These are phyloP conservation scores for Juncus effusus DNA, from an alignment of 176 grass and related monocot species.

Conservation along the genomic window DNA sequence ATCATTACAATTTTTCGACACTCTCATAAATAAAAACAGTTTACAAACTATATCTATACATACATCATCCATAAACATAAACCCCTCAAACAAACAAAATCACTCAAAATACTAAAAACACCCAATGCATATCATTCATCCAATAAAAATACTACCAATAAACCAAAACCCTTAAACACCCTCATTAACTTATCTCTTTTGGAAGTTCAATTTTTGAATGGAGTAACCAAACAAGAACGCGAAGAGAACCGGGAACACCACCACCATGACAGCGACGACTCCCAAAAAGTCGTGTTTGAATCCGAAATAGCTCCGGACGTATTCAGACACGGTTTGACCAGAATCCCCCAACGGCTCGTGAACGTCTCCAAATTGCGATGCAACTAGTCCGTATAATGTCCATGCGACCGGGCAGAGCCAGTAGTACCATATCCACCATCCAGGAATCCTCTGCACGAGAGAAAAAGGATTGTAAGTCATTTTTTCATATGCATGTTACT, in stretches of 20 bases:
- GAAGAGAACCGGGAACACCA: constrained; percentile 27
- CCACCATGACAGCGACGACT: constrained; percentile 10
- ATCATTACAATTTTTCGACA: too few species aligned
- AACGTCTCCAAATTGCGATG: constrained; percentile 23
- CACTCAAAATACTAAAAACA: too few species aligned
- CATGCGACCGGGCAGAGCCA: constrained; percentile 20
- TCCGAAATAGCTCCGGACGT: constrained; percentile 9
- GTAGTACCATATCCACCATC: constrained; percentile 29
- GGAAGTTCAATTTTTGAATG: constrained; percentile 28
- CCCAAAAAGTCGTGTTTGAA: constrained; percentile 29
- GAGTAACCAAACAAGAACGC: constrained; percentile 25
- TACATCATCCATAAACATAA: too few species aligned
- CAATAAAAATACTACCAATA: too few species aligned
- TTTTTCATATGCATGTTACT: too few species aligned
- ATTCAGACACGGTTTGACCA: constrained; percentile 12
- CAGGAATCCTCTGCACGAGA: constrained; percentile 14
- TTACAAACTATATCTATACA: too few species aligned
- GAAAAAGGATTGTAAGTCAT: not conserved
- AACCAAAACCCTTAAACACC: too few species aligned
- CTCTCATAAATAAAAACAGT: too few species aligned
- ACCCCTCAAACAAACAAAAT: too few species aligned
- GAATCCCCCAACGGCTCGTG: not conserved
- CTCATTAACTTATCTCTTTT: constrained; percentile 28
- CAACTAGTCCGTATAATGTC: constrained; percentile 12
- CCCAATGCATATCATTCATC: too few species aligned